These are phyloP conservation scores for Raphanus raphanistrum DNA, from an alignment of 345 rosid genomes.

Conservation along the genomic window DNA sequence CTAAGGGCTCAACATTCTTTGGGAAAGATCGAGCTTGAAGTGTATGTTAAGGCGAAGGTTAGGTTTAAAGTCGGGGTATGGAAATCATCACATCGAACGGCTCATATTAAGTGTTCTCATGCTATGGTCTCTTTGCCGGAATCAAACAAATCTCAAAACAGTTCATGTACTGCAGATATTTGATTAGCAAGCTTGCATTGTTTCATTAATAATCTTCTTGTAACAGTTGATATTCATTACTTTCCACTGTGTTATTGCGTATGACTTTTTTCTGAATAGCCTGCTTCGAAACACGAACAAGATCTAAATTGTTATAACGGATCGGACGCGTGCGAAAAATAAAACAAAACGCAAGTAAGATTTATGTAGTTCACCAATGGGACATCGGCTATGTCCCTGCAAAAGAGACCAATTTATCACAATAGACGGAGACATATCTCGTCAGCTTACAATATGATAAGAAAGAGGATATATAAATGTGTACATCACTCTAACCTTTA, in stretches of 20 bases:
- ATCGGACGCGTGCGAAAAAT: not conserved
- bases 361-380: not conserved
- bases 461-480: not conserved
- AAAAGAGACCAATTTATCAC: not conserved
- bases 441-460: not conserved
- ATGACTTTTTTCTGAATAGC: not conserved
- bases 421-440: not conserved
- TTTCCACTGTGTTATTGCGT: not conserved
- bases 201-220: not conserved
- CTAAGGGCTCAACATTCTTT: constrained; percentile 45
- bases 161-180: constrained; percentile 42
- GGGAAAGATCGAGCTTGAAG: constrained; percentile 50
- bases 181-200: constrained; percentile 11
- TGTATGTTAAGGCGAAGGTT: constrained; percentile 55
- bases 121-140: constrained; percentile 49
- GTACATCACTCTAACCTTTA: not conserved
- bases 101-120: constrained; percentile 50
- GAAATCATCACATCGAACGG: constrained; percentile 52
- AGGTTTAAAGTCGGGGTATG: constrained; percentile 61
- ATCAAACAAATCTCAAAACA: constrained; percentile 36
- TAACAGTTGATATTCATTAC: not conserved
- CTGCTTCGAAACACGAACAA: not conserved
- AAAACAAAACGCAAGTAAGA: not conserved
- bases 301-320: not conserved
- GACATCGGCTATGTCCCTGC: not conserved